These are phyloP conservation scores for Dactylonectria estremocensis DNA, from an alignment of 2,329 filamentous ascomycete species.

Conservation along the genomic window DNA sequence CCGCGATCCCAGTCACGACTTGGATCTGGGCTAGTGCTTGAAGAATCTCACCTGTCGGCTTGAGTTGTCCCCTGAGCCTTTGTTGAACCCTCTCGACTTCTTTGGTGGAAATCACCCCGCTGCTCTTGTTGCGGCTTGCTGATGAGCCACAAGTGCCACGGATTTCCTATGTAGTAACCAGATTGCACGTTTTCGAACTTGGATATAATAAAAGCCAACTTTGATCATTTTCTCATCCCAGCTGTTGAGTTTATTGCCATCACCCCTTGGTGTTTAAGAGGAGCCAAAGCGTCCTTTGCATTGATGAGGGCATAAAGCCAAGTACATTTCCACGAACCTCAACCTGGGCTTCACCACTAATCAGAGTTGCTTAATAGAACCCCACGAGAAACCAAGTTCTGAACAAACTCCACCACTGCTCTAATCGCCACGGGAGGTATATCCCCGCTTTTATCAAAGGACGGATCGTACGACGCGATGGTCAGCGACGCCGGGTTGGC, in stretches of 20 bases:
- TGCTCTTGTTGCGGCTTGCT: neutral
- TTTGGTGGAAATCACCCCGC: neutral
- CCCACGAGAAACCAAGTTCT: conserved; percentile 30
- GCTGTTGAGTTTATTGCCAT: neutral
- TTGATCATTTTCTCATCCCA: conserved; percentile 1
- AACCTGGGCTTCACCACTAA: neutral
- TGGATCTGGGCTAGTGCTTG: conserved; percentile 13
- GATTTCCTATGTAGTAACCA: conserved; percentile 18
- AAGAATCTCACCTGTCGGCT: neutral
- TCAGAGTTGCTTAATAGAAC: neutral
- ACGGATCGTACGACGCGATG: conserved; percentile 45
- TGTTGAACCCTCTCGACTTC: neutral
- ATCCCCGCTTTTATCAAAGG: conserved; percentile 31
- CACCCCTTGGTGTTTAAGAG: no score
- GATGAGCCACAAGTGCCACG: neutral
- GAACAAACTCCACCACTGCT: conserved; percentile 31
- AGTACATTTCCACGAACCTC: neutral
- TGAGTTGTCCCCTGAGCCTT: neutral
- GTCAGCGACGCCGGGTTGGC: conserved; percentile 39
- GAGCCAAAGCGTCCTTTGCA: no score
- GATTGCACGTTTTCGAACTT: conserved; percentile 13
- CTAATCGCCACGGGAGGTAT: conserved; percentile 40
- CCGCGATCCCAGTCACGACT: conserved; percentile 3
- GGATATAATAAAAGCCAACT: neutral
- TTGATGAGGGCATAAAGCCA: no score